Conservation (phyloP, 129 eudicot species). For the Artemisia annua region DNA sequence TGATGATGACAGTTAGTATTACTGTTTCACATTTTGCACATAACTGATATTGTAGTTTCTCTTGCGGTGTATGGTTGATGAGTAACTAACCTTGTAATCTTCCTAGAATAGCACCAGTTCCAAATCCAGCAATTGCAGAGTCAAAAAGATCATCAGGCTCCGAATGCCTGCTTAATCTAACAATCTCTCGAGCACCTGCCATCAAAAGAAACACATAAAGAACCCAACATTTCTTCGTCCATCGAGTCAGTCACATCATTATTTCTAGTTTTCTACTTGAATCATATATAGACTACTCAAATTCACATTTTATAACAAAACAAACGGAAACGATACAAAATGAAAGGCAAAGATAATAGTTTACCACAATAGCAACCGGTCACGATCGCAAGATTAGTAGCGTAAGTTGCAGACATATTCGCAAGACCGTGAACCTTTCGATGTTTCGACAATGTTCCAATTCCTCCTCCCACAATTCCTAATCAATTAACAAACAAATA, state of each 20-base stretch:
- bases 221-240: background rate
- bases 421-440: slow-evolving; percentile 65
- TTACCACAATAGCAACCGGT: slow-evolving; percentile 92
- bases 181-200: slow-evolving; percentile 90
- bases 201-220: slow-evolving; percentile 15
- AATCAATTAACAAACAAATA: slow-evolving; percentile 13
- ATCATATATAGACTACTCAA: background rate
- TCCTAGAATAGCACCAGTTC: slow-evolving; percentile 93
- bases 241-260: background rate
- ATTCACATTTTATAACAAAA: slow-evolving; percentile 17
- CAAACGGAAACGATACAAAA: background rate
- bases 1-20: background rate
- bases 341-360: slow-evolving; percentile 9
- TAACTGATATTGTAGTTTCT: background rate
- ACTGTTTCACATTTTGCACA: background rate
- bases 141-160: slow-evolving; percentile 76
- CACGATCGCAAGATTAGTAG: slow-evolving; percentile 83
- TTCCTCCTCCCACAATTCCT: slow-evolving; percentile 82
- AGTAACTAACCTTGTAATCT: slow-evolving; percentile 83
- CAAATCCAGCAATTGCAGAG: slow-evolving; percentile 84
- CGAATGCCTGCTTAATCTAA: slow-evolving; percentile 64
- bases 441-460: slow-evolving; percentile 69
- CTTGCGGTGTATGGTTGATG: too few species aligned
- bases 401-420: slow-evolving; percentile 75
- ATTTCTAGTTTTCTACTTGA: background rate